Evolutionary conservation across 805 yeast species (phyloP).

Genomic region (Saccharomycopsis capsularis): DNA sequence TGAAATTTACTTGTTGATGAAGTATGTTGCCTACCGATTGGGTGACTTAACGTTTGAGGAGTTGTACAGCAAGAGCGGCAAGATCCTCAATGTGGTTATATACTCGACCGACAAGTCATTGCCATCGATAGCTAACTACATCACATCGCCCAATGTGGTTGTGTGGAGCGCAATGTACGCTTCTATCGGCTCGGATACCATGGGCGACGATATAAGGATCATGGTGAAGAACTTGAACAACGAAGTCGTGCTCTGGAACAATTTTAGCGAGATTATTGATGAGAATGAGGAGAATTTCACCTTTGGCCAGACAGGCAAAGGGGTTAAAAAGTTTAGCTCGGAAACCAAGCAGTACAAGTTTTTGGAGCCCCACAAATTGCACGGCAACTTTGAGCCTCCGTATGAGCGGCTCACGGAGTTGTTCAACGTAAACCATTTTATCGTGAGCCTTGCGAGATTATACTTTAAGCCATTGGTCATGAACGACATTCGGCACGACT

Average conservation of each 20-base stretch:
- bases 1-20: constrained; percentile 72
- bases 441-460: constrained; percentile 88
- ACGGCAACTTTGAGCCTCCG: constrained; percentile 52
- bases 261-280: constrained; percentile 39
- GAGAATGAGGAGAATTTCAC: not conserved
- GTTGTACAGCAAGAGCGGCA: constrained; percentile 72
- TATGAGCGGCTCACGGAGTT: constrained; percentile 85
- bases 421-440: constrained; percentile 89
- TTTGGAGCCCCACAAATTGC: constrained; percentile 41
- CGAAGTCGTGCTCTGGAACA: constrained; percentile 53
- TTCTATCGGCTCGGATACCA: constrained; percentile 67
- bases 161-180: constrained; percentile 89
- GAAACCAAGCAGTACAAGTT: constrained; percentile 23
- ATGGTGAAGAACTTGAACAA: constrained; percentile 59
- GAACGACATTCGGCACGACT: constrained; percentile 71
- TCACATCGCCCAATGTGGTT: constrained; percentile 88
- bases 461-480: constrained; percentile 85
- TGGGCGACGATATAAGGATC: constrained; percentile 44
- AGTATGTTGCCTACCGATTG: constrained; percentile 65
- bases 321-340: constrained; percentile 9
- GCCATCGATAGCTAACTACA: constrained; percentile 74
- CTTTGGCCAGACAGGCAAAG: not conserved
- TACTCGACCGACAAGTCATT: constrained; percentile 69
- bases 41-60: constrained; percentile 92
- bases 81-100: constrained; percentile 75